Base-by-base conservation (phyloP, 2,329 filamentous ascomycete species). In the Fusarium tricinctum region DNA sequence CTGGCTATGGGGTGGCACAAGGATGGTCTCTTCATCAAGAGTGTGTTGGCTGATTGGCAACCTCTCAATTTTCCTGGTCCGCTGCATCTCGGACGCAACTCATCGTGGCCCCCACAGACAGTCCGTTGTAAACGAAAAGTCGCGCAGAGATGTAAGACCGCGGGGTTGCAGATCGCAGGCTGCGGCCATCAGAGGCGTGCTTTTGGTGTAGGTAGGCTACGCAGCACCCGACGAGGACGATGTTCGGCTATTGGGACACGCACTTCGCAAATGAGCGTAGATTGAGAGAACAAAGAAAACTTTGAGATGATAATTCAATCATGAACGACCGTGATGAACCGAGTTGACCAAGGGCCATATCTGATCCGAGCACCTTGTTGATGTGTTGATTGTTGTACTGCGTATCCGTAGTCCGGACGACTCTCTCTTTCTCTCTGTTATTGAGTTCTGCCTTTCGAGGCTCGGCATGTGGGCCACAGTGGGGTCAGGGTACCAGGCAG, bases 121-220 rank as follows among this genome's bases (percentile, higher is more conserved):
- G 39, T 53, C 33, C 38, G 47, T 49, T 54, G 48, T 47, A 26
- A 33, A 14, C 32, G 23, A 62, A 73, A 73, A 73, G 71, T 72
- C 71, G 69, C 71, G 69, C 71, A 73, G 35, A 38, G 35, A 38
- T 54, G 43, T 68, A 46, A 65, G 64, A 51, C 64, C 48, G 33
- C 5, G 23, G 17, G 32, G 35, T 38, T 38, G 35, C 35, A 38
- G 8, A n/a, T 38, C 19, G 35, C 17, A n/a, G 33, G 15, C 33
- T 17, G 8, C 15, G 13, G 15, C 15, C 33, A 35, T 35, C 33
- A 35, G 17, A 38, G 17, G 17, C 35, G 9, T n/a, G 35, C 9
- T 38, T 38, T 2, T 17, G 5, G 9, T 2, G 35, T 10, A n/a
- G 35, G 35, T 55, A 39, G 54, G 32, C 19, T 15, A 58, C 47